A percentile compares a stretch with the other conserved stretches of the same genome.
phyloP scores from a whole-genome alignment of 495 filamentous ascomycete genomes.

The Penicillium lagena region DNA sequence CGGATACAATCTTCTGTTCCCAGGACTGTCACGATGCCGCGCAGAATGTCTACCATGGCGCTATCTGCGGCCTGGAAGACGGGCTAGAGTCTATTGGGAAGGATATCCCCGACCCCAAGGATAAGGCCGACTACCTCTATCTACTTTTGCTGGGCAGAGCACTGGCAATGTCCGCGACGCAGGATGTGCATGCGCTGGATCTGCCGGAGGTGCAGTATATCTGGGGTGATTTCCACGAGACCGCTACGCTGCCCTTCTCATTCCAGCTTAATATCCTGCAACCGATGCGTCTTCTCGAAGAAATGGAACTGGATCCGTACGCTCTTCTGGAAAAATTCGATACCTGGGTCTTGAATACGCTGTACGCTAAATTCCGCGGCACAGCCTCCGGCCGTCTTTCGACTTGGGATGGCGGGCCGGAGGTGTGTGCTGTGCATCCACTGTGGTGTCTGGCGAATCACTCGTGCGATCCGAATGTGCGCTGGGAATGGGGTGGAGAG shows the following conservation, averaged over 20 bases:
- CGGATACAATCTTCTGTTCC: constrained; percentile 84
- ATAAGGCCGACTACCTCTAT: constrained; percentile 73
- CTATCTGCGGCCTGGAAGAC: constrained; percentile 73
- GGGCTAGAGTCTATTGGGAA: constrained; percentile 72
- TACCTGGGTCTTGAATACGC: constrained; percentile 89
- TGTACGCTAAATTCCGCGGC: constrained; percentile 88
- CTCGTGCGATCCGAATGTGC: constrained; percentile 87
- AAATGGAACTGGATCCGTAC: constrained; percentile 88
- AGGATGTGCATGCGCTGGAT: constrained; percentile 74
- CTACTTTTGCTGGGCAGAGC: constrained; percentile 71
- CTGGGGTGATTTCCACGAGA: constrained; percentile 73
- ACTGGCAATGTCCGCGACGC: constrained; percentile 80
- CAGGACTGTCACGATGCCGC: constrained; percentile 64
- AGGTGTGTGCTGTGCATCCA: constrained; percentile 72
- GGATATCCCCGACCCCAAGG: constrained; percentile 59
- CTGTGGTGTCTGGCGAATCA: constrained; percentile 85
- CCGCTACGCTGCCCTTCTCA: constrained; percentile 66
- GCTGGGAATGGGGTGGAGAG: constrained; percentile 87
- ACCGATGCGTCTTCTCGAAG: constrained; percentile 79
- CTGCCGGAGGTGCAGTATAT: constrained; percentile 84
- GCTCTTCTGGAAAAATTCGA: constrained; percentile 58
- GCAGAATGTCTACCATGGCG: constrained; percentile 72
- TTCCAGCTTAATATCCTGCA: constrained; percentile 79
- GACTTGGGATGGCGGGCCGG: constrained; percentile 64
- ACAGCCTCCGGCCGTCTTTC: constrained; percentile 80